phyloP scores from a whole-genome alignment of 1,139 yeast species.

The Lizanozyma gosingica region DNA sequence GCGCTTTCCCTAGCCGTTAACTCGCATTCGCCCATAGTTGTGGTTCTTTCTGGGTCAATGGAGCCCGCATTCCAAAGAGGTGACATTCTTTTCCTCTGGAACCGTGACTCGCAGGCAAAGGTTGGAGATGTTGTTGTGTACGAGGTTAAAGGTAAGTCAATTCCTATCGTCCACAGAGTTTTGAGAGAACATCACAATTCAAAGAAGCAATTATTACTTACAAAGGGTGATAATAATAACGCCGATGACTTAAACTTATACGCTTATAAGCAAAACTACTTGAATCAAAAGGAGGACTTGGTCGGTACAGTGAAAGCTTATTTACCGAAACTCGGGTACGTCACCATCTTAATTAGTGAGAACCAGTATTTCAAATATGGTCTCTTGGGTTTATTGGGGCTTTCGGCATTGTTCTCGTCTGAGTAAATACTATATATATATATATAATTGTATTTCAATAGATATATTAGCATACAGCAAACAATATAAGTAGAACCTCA shows the following conservation, averaged over 20 bases:
- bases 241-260: slow-evolving; percentile 85
- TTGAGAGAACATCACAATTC: slow-evolving; percentile 62
- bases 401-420: slow-evolving; percentile 45
- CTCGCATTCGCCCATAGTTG: slow-evolving; percentile 91
- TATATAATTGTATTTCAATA: too few species aligned
- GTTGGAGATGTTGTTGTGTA: slow-evolving; percentile 99
- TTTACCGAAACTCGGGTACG: slow-evolving; percentile 85
- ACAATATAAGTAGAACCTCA: background rate
- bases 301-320: slow-evolving; percentile 89
- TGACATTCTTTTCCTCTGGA: slow-evolving; percentile 87
- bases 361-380: slow-evolving; percentile 68
- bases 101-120: slow-evolving; percentile 53
- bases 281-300: slow-evolving; percentile 68
- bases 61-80: slow-evolving; percentile 99
- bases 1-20: slow-evolving; percentile 68
- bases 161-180: slow-evolving; percentile 95
- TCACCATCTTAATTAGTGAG: slow-evolving; percentile 89
- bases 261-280: slow-evolving; percentile 65
- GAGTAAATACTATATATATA: slow-evolving; percentile 18
- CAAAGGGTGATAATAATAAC: slow-evolving; percentile 95
- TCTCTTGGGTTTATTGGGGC: slow-evolving; percentile 57
- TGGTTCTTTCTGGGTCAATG: slow-evolving; percentile 96
- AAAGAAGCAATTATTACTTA: slow-evolving; percentile 65
- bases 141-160: slow-evolving; percentile 67
- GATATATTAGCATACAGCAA: background rate